Base-by-base conservation (phyloP, 371 early-diverging fungal species). In the Mucor irregularis region DNA sequence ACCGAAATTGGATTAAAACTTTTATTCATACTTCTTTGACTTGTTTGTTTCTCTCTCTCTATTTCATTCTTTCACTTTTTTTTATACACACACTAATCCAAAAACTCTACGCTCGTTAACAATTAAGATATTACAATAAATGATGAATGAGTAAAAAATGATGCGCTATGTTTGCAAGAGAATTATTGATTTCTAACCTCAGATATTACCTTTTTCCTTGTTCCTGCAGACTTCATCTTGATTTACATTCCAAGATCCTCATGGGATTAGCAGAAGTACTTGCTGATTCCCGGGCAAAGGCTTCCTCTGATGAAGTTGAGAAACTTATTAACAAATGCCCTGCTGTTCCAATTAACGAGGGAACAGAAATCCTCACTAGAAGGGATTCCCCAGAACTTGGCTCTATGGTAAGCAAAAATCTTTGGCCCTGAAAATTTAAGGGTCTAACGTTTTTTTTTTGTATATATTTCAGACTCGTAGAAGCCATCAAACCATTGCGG, bases 181-280 rank as follows among this genome's bases (percentile, higher is more conserved):
- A n/a, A n/a, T n/a, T n/a, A n/a, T n/a, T n/a, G n/a, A n/a, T n/a
- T n/a, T n/a, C n/a, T n/a, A n/a, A n/a, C n/a, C n/a, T n/a, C n/a
- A n/a, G n/a, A n/a, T n/a, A n/a, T n/a, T n/a, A n/a, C n/a, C n/a
- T n/a, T n/a, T n/a, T n/a, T n/a, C n/a, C n/a, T 35, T 35, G 22
- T 42, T 39, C 24, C 13, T 25, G 3, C 60, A 69, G 70, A 30
- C 30, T 60, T 35, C 65, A 66, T 30, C 39, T 60, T 13, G 71
- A 71, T 54, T 61, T 85, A 55, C 85, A 83, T 55, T 80, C 83
- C 56, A 81, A 75, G 40, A 85, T 85, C 58, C 71, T 85, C n/a
- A 72, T 79, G 62, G 79, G 78, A 51, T 66, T 85, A 34, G 82
- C 84, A n/a, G 75, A 75, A 53, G 77, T 78, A 6, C 72, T 85